These are phyloP conservation scores for Helianthus tuberosus DNA, from an alignment of 129 eudicot genomes.

Conservation along the genomic window DNA sequence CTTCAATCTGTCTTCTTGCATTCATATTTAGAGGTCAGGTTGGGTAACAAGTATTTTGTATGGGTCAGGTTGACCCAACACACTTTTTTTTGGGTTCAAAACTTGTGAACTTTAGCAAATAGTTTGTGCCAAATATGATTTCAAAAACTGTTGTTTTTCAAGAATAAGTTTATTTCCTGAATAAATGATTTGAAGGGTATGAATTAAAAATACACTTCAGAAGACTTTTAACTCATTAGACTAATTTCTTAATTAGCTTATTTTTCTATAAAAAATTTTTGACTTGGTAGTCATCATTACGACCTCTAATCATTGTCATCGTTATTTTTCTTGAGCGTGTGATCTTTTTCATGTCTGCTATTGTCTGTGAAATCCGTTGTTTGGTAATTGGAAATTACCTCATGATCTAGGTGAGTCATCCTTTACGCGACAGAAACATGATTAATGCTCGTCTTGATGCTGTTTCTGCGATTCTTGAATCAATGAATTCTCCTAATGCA, in stretches of 20 bases:
- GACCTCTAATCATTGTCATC: neutral
- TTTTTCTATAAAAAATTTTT: neutral
- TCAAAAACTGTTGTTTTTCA: neutral
- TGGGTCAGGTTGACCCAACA: neutral
- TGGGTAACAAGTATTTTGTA: neutral
- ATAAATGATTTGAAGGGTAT: neutral
- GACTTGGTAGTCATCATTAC: neutral
- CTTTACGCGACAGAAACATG: constrained; percentile 74
- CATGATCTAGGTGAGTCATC: constrained; percentile 77
- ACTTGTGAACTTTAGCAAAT: neutral
- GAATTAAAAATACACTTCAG: neutral
- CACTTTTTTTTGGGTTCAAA: neutral
- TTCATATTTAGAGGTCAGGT: neutral
- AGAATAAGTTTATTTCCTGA: neutral
- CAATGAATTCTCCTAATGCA: constrained; percentile 56
- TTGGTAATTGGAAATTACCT: constrained; percentile 21
- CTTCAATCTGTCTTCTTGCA: constrained; percentile 9
- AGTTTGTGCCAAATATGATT: neutral
- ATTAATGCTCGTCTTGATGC: constrained; percentile 87
- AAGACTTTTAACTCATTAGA: neutral
- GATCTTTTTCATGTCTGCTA: neutral
- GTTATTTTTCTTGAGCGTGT: neutral
- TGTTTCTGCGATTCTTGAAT: constrained; percentile 78
- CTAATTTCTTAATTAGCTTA: neutral
- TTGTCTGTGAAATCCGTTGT: neutral